Base-by-base conservation (phyloP, 768 basidiomycete genomes). In the Piloderma croceum region DNA sequence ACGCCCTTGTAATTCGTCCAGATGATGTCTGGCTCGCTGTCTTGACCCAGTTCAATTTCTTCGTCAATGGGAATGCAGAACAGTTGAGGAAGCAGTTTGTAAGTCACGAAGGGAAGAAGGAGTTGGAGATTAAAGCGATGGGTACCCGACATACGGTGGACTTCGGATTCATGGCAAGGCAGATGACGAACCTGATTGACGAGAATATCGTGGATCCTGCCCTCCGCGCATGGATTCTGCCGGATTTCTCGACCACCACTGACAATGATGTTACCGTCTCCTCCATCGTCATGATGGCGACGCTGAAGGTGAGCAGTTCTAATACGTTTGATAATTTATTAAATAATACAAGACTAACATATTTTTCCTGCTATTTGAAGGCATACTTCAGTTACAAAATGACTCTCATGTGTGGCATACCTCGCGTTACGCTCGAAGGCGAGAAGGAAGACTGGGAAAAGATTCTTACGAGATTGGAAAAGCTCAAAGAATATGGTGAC, bases 1-100 rank as follows among this genome's bases (percentile, higher is more conserved):
- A 61, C 31, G 49, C 60, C 1, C 58, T 76, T 24, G 53, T 69
- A 38, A 49, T 73, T 18, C 60, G 73, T 6, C 74, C 73, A 5
- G 74, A 76, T 38, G 73, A 76, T 48, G 60, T 75, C 24, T 75
- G 74, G 69, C 51, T 66, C 3, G 62, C 68, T 1, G 69, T 71
- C 32, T 43, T 68, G 5, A 51, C 46, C n/a, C 67, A 69, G 33
- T 50, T 68, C 45, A 65, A 54, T 39, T 54, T 63, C 43, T 66
- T 48, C 34, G 53, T 63, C 18, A 53, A 55, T 36, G 53, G 49
- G 11, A 49, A 61, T 34, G 46, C 57, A 5, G 65, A 67, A 36
- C 53, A 57, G 1, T 48, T 69, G 11, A 54, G 65, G 5, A 29
- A 46, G 3, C 44, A 56, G 7, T 69, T 70, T 39, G 64, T 67